phyloP scores from a whole-genome alignment of 768 basidiomycete genomes.

The Termitomyces sp. region DNA sequence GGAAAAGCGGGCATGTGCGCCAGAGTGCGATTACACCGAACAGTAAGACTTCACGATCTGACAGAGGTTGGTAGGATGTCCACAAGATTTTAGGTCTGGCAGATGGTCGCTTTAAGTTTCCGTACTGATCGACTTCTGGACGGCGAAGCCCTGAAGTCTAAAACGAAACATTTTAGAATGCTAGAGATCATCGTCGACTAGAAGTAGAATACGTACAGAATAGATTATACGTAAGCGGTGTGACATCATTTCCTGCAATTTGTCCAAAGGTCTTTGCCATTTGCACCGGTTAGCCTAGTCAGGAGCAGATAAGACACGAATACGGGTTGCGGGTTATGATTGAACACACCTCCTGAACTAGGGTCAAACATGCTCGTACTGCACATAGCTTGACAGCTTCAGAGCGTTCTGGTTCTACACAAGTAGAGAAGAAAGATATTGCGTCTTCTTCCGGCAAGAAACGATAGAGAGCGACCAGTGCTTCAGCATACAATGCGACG shows the following conservation, averaged over 20 bases:
- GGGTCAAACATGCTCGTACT: conserved; percentile 65
- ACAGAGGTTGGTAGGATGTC: conserved; percentile 47
- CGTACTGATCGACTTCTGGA: conserved; percentile 56
- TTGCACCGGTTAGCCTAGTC: conserved; percentile 40
- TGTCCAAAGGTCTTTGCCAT: conserved; percentile 51
- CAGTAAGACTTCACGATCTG: conserved; percentile 66
- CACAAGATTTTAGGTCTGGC: conserved; percentile 59
- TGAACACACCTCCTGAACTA: conserved; percentile 56
- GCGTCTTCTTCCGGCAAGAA: conserved; percentile 63
- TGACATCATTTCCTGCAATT: conserved; percentile 39
- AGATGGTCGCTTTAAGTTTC: conserved; percentile 47
- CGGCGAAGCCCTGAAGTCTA: conserved; percentile 50
- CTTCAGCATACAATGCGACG: conserved; percentile 71
- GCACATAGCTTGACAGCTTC: conserved; percentile 78
- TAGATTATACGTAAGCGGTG: conserved; percentile 51
- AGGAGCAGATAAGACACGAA: neutral
- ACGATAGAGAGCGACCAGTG: conserved; percentile 66
- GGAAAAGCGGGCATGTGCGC: conserved; percentile 53
- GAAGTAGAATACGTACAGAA: conserved; percentile 34
- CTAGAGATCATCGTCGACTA: neutral
- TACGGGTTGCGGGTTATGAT: neutral
- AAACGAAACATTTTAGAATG: neutral
- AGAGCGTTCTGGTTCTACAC: conserved; percentile 72
- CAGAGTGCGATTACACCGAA: conserved; percentile 67
- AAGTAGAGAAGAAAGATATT: conserved; percentile 52